phyloP scores from a whole-genome alignment of 805 yeast genomes.

The Teunomyces stri region DNA sequence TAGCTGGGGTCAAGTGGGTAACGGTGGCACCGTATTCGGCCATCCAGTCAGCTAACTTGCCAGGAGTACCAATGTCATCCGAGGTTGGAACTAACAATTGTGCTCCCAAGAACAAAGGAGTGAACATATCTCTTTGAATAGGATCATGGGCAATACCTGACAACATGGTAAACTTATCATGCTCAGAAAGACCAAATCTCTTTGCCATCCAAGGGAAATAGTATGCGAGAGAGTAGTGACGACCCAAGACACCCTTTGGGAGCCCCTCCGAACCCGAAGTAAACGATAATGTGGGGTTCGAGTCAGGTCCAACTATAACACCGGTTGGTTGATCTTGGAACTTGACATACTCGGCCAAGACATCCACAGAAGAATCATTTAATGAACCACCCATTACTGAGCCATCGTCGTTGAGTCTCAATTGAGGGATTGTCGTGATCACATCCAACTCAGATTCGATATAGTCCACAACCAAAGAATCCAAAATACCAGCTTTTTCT shows the following conservation, averaged over 20 bases:
- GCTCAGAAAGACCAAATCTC: slow-evolving; percentile 69
- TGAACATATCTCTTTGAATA: slow-evolving; percentile 97
- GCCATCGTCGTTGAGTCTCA: slow-evolving; percentile 78
- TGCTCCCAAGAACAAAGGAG: slow-evolving; percentile 96
- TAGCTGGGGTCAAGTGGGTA: slow-evolving; percentile 97
- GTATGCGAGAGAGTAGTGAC: slow-evolving; percentile 95
- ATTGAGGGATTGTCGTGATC: slow-evolving; percentile 68
- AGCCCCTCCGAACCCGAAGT: slow-evolving; percentile 98
- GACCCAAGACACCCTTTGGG: slow-evolving; percentile 97
- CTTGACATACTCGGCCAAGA: slow-evolving; percentile 45
- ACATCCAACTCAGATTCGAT: slow-evolving; percentile 71
- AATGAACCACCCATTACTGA: slow-evolving; percentile 56
- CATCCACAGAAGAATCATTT: slow-evolving; percentile 38
- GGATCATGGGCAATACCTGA: slow-evolving; percentile 99
- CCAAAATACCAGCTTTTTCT: slow-evolving; percentile 83
- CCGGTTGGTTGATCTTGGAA: slow-evolving; percentile 67
- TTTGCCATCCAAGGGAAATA: slow-evolving; percentile 99
- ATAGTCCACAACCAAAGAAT: slow-evolving; percentile 74
- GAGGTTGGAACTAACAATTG: slow-evolving; percentile 89
- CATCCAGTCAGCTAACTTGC: slow-evolving; percentile 97
- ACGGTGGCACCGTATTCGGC: slow-evolving; percentile 85
- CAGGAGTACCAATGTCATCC: slow-evolving; percentile 98
- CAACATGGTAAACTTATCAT: slow-evolving; percentile 93
- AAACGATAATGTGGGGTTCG: slow-evolving; percentile 93
- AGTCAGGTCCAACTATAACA: slow-evolving; percentile 94